Percentiles rank a stretch among this genome's conserved stretches.
These are phyloP conservation scores for Aureobasidium namibiae DNA, from an alignment of 2,329 filamentous ascomycete genomes.

Conservation along the genomic window DNA sequence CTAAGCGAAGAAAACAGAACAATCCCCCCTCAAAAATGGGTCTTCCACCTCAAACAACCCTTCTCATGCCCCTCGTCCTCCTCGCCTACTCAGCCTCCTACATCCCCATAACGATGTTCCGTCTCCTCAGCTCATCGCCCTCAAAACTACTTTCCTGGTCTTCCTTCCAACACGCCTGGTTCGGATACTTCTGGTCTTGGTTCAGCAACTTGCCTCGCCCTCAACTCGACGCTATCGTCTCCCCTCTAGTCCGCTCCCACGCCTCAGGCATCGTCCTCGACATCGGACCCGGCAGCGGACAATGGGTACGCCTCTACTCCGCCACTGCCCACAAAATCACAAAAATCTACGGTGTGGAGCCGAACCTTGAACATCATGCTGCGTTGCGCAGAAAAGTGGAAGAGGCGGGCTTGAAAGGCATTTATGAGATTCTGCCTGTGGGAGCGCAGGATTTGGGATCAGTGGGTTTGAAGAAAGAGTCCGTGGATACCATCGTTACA, in stretches of 20 bases:
- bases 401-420: conserved; percentile 45
- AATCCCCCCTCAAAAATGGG: neutral
- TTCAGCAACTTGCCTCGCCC: conserved; percentile 45
- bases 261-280: conserved; percentile 50
- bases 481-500: conserved; percentile 52
- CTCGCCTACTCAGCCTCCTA: conserved; percentile 41
- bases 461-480: conserved; percentile 42
- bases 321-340: conserved; percentile 25
- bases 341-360: conserved; percentile 56
- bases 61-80: conserved; percentile 36
- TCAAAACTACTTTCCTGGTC: conserved; percentile 19
- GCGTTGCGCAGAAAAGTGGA: conserved; percentile 40
- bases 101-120: conserved; percentile 44
- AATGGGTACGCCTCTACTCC: conserved; percentile 51
- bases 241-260: conserved; percentile 45
- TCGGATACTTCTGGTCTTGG: conserved; percentile 52
- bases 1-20: too few relatives aligned
- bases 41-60: conserved; percentile 18
- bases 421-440: conserved; percentile 55
- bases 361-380: conserved; percentile 47
- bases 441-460: conserved; percentile 51
- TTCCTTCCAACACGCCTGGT: conserved; percentile 43
- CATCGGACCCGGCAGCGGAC: conserved; percentile 53
- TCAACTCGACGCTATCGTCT: conserved; percentile 36
- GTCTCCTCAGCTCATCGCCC: conserved; percentile 27